These are phyloP conservation scores for Nannochloris sp. DNA, from an alignment of 139 green algal genomes.

Conservation along the genomic window DNA sequence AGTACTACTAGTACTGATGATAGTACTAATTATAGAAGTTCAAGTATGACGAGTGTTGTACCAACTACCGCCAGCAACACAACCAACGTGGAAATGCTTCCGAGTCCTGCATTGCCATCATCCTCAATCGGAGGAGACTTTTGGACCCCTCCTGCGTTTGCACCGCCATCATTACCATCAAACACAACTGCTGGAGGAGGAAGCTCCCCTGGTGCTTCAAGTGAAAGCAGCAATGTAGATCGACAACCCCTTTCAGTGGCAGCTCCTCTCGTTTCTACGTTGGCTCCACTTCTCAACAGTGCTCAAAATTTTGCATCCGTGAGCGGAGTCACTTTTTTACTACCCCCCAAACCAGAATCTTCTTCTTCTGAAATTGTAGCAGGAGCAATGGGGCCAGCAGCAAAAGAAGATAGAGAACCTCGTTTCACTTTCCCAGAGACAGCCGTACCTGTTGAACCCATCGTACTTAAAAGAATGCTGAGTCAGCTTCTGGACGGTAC, in stretches of 20 bases:
- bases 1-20: too few species aligned
- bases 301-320: slow-evolving; percentile 17
- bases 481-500: slow-evolving; percentile 23
- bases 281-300: slow-evolving; percentile 9
- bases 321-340: slow-evolving; percentile 12
- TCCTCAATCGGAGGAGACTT: slow-evolving; percentile 21
- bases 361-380: not conserved
- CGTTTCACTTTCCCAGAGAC: slow-evolving; percentile 4
- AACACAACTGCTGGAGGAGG: not conserved
- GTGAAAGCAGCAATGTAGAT: not conserved
- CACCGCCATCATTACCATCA: not conserved
- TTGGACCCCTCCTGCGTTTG: not conserved
- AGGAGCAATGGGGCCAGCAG: not conserved
- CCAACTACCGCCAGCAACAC: not conserved
- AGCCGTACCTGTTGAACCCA: slow-evolving; percentile 14
- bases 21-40: too few species aligned
- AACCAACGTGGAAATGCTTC: not conserved
- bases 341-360: too few species aligned
- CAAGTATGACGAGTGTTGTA: not conserved
- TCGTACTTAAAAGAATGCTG: slow-evolving; percentile 22
- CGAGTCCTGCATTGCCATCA: slow-evolving; percentile 9
- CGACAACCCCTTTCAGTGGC: not conserved
- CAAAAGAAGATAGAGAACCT: not conserved
- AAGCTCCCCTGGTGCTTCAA: not conserved
- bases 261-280: not conserved